These are phyloP conservation scores for Clonostachys chloroleuca DNA, from an alignment of 2,329 filamentous ascomycete species.

Conservation along the genomic window DNA sequence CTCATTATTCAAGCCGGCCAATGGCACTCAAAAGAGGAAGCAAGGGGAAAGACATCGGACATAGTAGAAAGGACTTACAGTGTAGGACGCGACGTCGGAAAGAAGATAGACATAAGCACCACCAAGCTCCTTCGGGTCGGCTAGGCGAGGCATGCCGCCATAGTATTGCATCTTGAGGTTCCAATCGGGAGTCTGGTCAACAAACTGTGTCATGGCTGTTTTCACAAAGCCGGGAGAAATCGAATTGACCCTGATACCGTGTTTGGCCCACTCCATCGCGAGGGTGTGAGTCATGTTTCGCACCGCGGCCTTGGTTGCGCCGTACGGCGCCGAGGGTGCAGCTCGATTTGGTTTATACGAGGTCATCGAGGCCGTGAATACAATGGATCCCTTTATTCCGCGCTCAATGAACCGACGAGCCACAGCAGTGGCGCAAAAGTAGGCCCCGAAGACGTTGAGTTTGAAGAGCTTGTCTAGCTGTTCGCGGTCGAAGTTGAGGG, in stretches of 20 bases:
- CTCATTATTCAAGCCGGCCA: no score
- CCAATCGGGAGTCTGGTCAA: conserved; percentile 39
- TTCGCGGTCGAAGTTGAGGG: conserved; percentile 32
- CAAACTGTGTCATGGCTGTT: conserved; percentile 39
- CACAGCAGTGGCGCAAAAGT: conserved; percentile 32
- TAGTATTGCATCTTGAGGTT: conserved; percentile 51
- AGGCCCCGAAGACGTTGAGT: conserved; percentile 31
- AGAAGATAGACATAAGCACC: conserved; percentile 52
- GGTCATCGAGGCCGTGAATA: conserved; percentile 43
- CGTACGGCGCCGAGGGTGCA: conserved; percentile 44
- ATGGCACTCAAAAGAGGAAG: no score
- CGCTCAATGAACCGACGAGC: conserved; percentile 33
- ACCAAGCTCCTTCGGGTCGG: conserved; percentile 44
- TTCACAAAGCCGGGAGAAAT: conserved; percentile 38
- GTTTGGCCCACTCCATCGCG: conserved; percentile 41
- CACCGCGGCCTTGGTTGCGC: conserved; percentile 36
- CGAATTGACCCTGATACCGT: conserved; percentile 39
- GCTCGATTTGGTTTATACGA: conserved; percentile 42
- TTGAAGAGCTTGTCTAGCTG: conserved; percentile 28
- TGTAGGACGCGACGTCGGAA: conserved; percentile 40
- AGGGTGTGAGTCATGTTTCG: conserved; percentile 31
- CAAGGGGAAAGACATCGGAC: no score
- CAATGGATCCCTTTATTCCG: conserved; percentile 25
- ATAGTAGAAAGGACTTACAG: conserved; percentile 5
- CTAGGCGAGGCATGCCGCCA: conserved; percentile 47